Percentiles rank a stretch among this genome's conserved stretches.
phyloP scores from a whole-genome alignment of 163 green algal species.

The Trebouxia gelatinosa region DNA sequence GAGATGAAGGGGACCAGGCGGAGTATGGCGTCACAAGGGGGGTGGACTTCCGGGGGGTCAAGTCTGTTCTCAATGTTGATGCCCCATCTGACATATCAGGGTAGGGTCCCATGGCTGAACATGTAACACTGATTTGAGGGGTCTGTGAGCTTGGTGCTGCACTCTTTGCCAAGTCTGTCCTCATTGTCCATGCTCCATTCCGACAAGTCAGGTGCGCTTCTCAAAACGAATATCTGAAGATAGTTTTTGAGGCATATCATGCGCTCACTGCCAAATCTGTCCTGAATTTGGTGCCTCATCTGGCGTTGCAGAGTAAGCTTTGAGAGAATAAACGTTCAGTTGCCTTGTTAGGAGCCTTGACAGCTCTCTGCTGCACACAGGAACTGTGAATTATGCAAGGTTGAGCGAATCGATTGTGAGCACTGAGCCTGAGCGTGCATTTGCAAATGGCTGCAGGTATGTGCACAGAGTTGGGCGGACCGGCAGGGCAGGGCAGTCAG shows the following conservation, averaged over 20 bases:
- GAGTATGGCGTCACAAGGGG: constrained; percentile 96
- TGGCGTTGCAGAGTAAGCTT: background rate
- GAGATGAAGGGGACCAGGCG: constrained; percentile 21
- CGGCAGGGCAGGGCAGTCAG: constrained; percentile 74
- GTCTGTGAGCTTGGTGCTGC: background rate
- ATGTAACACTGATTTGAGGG: too few relatives aligned
- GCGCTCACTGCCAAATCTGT: too few relatives aligned
- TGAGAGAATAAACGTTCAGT: background rate
- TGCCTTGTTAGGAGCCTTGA: background rate
- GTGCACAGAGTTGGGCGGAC: constrained; percentile 87
- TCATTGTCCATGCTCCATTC: background rate
- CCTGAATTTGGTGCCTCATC: too few relatives aligned
- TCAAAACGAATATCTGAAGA: background rate
- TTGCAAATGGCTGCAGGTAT: constrained; percentile 52
- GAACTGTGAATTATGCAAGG: background rate
- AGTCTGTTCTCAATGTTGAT: constrained; percentile 92
- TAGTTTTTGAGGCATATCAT: too few relatives aligned
- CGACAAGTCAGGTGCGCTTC: background rate
- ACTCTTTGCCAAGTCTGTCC: background rate
- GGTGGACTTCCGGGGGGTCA: constrained; percentile 97
- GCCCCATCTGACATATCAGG: constrained; percentile 59
- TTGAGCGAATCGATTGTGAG: too few relatives aligned
- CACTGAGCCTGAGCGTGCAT: background rate
- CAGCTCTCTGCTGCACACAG: background rate
- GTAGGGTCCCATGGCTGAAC: too few relatives aligned